Evolutionary conservation across 148 eudicot genomes (phyloP), one percentile per base, ranked within the genome.

Genomic region (Limonium bicolor): DNA sequence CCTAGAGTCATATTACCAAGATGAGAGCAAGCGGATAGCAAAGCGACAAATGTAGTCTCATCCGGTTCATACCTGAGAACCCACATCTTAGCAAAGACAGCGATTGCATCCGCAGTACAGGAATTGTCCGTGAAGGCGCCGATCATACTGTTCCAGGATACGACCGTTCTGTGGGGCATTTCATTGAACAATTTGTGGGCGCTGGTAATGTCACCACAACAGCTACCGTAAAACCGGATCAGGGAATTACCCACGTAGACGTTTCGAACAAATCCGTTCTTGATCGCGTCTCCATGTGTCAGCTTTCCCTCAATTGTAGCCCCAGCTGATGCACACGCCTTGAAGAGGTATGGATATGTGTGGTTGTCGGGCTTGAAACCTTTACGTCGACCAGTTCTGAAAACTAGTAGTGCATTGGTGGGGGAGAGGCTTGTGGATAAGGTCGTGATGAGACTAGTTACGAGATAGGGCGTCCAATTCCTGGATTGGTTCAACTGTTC

Each of bases 81-180:
- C 27, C 7, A 27, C 45, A 41, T 19, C 4, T 17, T 8, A n/a
- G 2, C 23, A 20, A 41, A 21, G 9, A 41, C 0, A 15, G 7
- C 2, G 27, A 12, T 1, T 3, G 25, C 25, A 41, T 41, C 45
- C 13, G 4, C 7, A 41, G 13, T 20, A 25, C 13, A 27, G 0
- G 27, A 41, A 21, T 20, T 21, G 14, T 11, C 15, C 2, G 69
- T 60, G 40, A 63, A 67, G 27, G 56, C 82, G 33, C 76, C 73
- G 6, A 83, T 63, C 60, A 68, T 37, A 7, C 76, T 76, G 59
- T 79, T 83, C 94, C 94, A 83, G 1, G 88, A 67, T 27, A 83
- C 75, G 39, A 64, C 36, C 50, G 78, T 87, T 64, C 70, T 65
- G 18, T 64, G 72, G 20, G 64, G 27, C 87, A 83, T 78, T 72